Conservation (phyloP, 2,329 filamentous ascomycete species). For the Phaeophleospora eucalypticola region DNA sequence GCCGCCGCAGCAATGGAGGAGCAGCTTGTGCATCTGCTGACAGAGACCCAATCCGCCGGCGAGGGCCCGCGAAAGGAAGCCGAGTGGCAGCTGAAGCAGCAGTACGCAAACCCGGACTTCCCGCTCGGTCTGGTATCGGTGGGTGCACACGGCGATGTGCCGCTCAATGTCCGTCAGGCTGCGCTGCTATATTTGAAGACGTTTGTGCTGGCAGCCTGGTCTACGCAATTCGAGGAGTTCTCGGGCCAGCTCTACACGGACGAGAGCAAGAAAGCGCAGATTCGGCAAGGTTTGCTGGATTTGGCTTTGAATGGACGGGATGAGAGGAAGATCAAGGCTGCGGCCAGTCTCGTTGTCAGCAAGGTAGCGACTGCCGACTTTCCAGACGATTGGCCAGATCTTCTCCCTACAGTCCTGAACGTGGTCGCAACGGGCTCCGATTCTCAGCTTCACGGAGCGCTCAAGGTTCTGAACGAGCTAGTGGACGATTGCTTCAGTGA, state of each 20-base stretch:
- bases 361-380: conserved; percentile 94
- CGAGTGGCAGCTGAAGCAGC: conserved; percentile 73
- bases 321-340: conserved; percentile 81
- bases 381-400: conserved; percentile 87
- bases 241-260: conserved; percentile 60
- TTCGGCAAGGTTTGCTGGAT: conserved; percentile 71
- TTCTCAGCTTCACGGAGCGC: conserved; percentile 77
- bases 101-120: conserved; percentile 66
- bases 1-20: conserved; percentile 68
- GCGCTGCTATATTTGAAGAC: conserved; percentile 75
- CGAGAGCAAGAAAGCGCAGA: conserved; percentile 67
- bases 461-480: conserved; percentile 82
- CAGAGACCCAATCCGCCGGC: conserved; percentile 75
- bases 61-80: conserved; percentile 78
- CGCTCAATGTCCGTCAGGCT: conserved; percentile 73
- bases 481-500: conserved; percentile 93
- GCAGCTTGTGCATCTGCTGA: conserved; percentile 81
- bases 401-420: conserved; percentile 74
- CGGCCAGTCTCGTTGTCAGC: conserved; percentile 84
- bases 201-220: conserved; percentile 84
- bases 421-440: conserved; percentile 74
- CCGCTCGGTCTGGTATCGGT: conserved; percentile 77
- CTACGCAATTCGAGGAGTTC: conserved; percentile 67
- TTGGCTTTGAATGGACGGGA: conserved; percentile 68
- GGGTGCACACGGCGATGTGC: conserved; percentile 69